Evolutionary conservation across 768 basidiomycete species (phyloP).

Genomic region (Paxillus rubicundulus): DNA sequence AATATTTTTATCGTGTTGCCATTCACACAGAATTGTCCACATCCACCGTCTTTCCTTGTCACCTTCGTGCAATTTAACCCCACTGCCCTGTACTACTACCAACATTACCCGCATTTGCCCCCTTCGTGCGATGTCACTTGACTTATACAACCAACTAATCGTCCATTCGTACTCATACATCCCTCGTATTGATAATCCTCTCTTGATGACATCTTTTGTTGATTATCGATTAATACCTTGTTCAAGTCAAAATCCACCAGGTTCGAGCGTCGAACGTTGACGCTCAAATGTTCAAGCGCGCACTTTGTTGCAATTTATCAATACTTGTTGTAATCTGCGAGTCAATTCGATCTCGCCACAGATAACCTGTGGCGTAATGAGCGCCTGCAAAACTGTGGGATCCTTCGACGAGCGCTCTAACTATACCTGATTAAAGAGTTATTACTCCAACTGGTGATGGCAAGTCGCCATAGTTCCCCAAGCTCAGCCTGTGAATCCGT

Average conservation of each 20-base stretch:
- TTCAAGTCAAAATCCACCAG: too few species aligned
- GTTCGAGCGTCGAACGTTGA: too few species aligned
- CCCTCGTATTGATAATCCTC: neutral
- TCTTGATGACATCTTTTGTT: neutral
- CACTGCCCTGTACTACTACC: constrained; percentile 12
- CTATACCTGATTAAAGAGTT: too few species aligned
- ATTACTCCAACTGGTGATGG: too few species aligned
- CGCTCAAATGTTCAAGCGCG: too few species aligned
- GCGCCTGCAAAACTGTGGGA: too few species aligned
- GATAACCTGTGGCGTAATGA: too few species aligned
- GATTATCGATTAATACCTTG: neutral
- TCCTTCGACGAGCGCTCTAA: too few species aligned
- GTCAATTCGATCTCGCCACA: too few species aligned
- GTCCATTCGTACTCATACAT: neutral
- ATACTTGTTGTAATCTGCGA: too few species aligned
- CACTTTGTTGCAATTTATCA: too few species aligned
- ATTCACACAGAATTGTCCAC: constrained; percentile 1
- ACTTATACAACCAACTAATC: neutral
- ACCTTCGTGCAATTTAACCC: neutral
- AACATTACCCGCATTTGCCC: constrained; percentile 1
- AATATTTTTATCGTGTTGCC: neutral
- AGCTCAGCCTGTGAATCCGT: neutral
- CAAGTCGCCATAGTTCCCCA: neutral
- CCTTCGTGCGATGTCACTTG: neutral
- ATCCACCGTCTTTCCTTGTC: constrained; percentile 1